These are phyloP conservation scores for Cafeteria roenbergensis DNA, from an alignment of 108 stramenopile species.

Conservation along the genomic window DNA sequence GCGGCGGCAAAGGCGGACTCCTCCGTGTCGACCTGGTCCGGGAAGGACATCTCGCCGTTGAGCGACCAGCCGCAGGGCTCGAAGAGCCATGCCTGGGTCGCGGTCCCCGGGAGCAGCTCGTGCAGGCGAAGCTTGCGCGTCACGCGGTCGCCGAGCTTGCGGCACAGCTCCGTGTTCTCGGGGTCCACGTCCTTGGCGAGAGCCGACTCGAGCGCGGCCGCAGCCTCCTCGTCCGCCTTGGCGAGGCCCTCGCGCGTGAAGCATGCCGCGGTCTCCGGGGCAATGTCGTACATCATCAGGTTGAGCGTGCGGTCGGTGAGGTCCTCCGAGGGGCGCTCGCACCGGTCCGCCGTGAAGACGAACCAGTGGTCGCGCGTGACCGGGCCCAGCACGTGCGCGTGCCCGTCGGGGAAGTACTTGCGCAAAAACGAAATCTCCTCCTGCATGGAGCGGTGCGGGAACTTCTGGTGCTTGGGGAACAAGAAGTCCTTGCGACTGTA, in stretches of 20 bases:
- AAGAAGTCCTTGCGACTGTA: conserved; percentile 96
- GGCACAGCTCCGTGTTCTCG: not conserved
- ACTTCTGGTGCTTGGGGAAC: conserved; percentile 79
- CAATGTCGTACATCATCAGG: conserved; percentile 99
- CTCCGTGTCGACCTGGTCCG: no score
- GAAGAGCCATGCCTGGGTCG: conserved; percentile 73
- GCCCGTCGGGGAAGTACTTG: conserved; percentile 50
- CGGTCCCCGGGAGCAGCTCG: conserved; percentile 77
- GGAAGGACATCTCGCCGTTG: conserved; percentile 17
- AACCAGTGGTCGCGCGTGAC: conserved; percentile 97
- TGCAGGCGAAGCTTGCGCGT: conserved; percentile 61
- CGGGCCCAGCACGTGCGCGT: conserved; percentile 92
- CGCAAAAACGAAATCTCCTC: conserved; percentile 16
- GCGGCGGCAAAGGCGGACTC: no score
- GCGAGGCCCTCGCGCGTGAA: conserved; percentile 45
- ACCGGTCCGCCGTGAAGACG: conserved; percentile 95
- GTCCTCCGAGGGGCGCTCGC: conserved; percentile 53
- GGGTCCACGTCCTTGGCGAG: not conserved
- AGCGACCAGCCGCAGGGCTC: conserved; percentile 86
- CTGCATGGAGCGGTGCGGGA: conserved; percentile 39
- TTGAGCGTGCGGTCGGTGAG: conserved; percentile 90
- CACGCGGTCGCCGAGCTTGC: conserved; percentile 26
- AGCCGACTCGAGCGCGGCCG: not conserved
- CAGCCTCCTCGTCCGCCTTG: conserved; percentile 50
- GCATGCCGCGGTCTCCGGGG: conserved; percentile 55